These are phyloP conservation scores for Scedosporium boydii DNA, from an alignment of 2,329 filamentous ascomycete species.

Conservation along the genomic window DNA sequence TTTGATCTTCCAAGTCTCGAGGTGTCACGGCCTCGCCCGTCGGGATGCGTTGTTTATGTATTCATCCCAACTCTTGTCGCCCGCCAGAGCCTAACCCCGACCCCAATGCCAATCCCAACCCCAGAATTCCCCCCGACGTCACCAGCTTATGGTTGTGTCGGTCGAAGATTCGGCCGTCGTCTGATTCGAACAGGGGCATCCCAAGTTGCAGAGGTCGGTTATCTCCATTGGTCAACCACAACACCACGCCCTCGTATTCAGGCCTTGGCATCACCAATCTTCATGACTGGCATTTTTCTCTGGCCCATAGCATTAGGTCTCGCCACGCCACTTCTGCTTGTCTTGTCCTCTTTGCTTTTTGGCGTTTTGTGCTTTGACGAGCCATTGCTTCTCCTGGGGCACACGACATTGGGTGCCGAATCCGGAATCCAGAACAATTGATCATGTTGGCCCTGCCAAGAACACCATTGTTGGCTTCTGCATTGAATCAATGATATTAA, in stretches of 20 bases:
- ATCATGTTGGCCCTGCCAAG: neutral
- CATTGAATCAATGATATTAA: too few relatives aligned
- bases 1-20: neutral
- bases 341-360: neutral
- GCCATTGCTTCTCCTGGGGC: neutral
- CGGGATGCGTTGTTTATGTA: neutral
- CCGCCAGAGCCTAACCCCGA: neutral
- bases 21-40: neutral
- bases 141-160: neutral
- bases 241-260: constrained; percentile 4
- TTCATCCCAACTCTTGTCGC: neutral
- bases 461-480: neutral
- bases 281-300: neutral
- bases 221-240: constrained; percentile 1
- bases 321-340: neutral
- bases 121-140: neutral
- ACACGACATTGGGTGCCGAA: neutral
- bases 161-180: constrained; percentile 1
- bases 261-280: constrained; percentile 1
- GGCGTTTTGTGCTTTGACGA: neutral
- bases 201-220: neutral
- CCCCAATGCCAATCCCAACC: too few relatives aligned
- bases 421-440: neutral
- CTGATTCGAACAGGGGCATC: neutral
- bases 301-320: too few relatives aligned